Conservation (phyloP, 75 land plant species). For the Chamaecyparis obtusa region DNA sequence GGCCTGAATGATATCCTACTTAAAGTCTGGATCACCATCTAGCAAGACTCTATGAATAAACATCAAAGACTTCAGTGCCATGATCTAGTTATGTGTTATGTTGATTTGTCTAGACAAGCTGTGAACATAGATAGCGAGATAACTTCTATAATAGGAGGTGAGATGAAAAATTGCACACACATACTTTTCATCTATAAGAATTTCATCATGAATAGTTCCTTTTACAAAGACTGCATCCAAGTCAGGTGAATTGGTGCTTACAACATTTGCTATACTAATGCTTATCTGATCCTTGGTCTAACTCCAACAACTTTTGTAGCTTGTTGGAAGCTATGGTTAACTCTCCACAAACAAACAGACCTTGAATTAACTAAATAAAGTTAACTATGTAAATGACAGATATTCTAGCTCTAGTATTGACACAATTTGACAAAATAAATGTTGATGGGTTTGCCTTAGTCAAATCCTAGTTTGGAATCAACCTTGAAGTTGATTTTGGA, state of each 20-base stretch:
- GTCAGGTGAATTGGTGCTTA: conserved; percentile 41
- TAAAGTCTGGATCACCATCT: conserved; percentile 82
- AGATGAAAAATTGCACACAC: conserved; percentile 66
- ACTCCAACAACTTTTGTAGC: conserved; percentile 69
- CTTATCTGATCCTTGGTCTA: conserved; percentile 87
- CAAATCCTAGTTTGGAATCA: too few species aligned
- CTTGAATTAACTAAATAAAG: not conserved
- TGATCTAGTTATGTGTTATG: conserved; percentile 83
- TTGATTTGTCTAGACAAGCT: conserved; percentile 50
- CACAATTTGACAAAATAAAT: not conserved
- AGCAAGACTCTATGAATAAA: conserved; percentile 71
- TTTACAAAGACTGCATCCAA: conserved; percentile 86
- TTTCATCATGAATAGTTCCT: conserved; percentile 86
- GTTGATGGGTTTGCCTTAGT: too few species aligned
- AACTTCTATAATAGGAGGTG: conserved; percentile 63
- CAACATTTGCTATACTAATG: conserved; percentile 78
- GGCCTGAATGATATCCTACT: conserved; percentile 73
- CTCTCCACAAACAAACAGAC: not conserved
- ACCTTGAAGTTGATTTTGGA: too few species aligned
- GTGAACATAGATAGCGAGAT: conserved; percentile 60
- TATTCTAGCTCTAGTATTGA: not conserved
- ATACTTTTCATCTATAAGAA: conserved; percentile 70
- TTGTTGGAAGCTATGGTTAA: conserved; percentile 55
- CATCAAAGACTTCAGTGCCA: conserved; percentile 82
- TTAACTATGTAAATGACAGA: not conserved